These are phyloP conservation scores for Dissophora globulifera DNA, from an alignment of 192 early-diverging fungal species.

Conservation along the genomic window DNA sequence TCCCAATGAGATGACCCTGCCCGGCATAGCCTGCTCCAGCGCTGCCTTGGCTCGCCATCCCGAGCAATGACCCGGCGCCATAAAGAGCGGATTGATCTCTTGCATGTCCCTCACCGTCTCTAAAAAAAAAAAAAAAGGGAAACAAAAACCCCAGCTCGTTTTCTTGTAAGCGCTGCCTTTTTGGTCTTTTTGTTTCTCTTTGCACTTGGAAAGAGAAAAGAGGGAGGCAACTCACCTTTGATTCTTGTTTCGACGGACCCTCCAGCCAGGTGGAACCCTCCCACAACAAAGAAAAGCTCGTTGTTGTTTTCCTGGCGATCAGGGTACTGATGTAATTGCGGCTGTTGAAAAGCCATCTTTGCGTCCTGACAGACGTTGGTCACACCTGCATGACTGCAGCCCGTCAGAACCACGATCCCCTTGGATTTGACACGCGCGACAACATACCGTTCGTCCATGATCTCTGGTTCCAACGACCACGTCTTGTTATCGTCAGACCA, in stretches of 20 bases:
- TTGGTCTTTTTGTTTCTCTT: no score
- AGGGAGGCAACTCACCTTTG: slow-evolving; percentile 2
- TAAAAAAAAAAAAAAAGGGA: background rate
- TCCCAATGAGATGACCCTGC: slow-evolving; percentile 26
- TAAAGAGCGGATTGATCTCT: slow-evolving; percentile 23
- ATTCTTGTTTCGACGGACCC: slow-evolving; percentile 32
- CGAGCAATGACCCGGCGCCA: slow-evolving; percentile 55
- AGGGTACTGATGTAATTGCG: no score
- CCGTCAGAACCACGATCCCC: slow-evolving; percentile 43
- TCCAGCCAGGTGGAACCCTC: slow-evolving; percentile 54
- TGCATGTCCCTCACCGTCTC: slow-evolving; percentile 42
- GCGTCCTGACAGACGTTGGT: slow-evolving; percentile 48
- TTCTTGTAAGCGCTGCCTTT: no score
- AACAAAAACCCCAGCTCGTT: background rate
- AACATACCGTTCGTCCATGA: slow-evolving; percentile 50
- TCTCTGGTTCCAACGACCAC: slow-evolving; percentile 35
- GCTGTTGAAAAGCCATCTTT: slow-evolving; percentile 18
- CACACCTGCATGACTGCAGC: slow-evolving; percentile 52
- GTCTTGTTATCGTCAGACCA: slow-evolving; percentile 7
- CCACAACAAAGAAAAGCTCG: slow-evolving; percentile 38
- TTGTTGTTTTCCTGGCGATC: background rate
- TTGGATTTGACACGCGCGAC: slow-evolving; percentile 37
- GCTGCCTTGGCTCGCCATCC: slow-evolving; percentile 51
- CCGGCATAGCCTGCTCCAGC: slow-evolving; percentile 38
- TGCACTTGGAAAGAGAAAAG: background rate